phyloP scores from a whole-genome alignment of 208 protist species.

The Leishmania major region DNA sequence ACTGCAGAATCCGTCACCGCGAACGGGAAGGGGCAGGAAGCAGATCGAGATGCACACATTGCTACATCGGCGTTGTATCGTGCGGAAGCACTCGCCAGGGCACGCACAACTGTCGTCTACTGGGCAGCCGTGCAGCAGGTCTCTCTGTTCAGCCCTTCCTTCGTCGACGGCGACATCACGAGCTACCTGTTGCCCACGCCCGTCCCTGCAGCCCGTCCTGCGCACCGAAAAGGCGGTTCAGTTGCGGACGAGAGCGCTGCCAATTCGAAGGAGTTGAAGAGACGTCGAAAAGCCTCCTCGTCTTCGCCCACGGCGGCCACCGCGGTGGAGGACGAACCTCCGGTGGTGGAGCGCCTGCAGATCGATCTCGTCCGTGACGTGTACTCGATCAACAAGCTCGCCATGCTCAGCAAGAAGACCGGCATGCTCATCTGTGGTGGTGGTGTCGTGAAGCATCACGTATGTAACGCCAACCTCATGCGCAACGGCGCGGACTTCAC shows the following conservation, averaged over 20 bases:
- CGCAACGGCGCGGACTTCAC: slow-evolving; percentile 99
- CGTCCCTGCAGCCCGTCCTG: not conserved
- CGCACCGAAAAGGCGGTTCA: not conserved
- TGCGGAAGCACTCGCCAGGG: slow-evolving; percentile 40
- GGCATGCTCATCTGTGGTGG: slow-evolving; percentile 99
- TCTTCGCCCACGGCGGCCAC: not conserved
- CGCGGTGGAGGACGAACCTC: not conserved
- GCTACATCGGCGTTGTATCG: not conserved
- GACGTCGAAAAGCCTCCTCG: not conserved
- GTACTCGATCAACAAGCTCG: slow-evolving; percentile 95
- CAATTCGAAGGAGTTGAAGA: not conserved
- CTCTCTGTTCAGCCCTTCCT: slow-evolving; percentile 83
- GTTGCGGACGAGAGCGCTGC: slow-evolving; percentile 1
- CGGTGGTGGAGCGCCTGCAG: slow-evolving; percentile 19
- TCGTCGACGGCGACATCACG: slow-evolving; percentile 81
- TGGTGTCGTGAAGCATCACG: slow-evolving; percentile 99
- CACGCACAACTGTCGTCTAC: slow-evolving; percentile 72
- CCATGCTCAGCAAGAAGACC: slow-evolving; percentile 93
- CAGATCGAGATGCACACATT: not conserved
- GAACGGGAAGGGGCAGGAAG: not conserved
- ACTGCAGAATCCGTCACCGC: not conserved
- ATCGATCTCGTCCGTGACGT: slow-evolving; percentile 96
- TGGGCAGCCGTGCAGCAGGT: slow-evolving; percentile 81
- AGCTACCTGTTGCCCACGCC: slow-evolving; percentile 41
- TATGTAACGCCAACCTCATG: slow-evolving; percentile 99